phyloP scores from a whole-genome alignment of 805 yeast genomes.

The Kurtzmaniella cleridarum region DNA sequence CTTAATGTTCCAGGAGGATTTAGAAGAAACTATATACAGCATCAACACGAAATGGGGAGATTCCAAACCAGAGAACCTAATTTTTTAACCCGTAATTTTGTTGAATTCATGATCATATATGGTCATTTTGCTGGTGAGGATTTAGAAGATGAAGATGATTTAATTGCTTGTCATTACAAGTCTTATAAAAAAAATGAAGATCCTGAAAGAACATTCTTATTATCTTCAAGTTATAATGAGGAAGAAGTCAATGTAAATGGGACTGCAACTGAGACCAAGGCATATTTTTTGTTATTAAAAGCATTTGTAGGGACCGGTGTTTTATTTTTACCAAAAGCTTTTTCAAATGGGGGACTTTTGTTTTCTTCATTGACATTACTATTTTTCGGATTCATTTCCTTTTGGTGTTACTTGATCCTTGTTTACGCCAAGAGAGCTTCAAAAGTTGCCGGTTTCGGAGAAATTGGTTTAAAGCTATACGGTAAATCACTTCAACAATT shows the following conservation, averaged over 20 bases:
- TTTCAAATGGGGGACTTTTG: slow-evolving; percentile 64
- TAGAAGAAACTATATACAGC: slow-evolving; percentile 59
- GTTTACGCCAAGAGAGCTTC: slow-evolving; percentile 54
- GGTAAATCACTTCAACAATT: slow-evolving; percentile 62
- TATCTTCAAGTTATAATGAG: slow-evolving; percentile 1
- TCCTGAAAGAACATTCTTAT: slow-evolving; percentile 30
- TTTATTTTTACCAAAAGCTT: slow-evolving; percentile 63
- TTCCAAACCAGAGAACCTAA: slow-evolving; percentile 28
- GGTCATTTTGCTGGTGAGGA: slow-evolving; percentile 88
- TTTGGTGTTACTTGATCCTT: slow-evolving; percentile 70
- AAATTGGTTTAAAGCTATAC: slow-evolving; percentile 59
- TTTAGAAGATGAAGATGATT: slow-evolving; percentile 61
- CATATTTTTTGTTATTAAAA: slow-evolving; percentile 65
- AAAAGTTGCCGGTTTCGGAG: slow-evolving; percentile 72
- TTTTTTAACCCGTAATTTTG: slow-evolving; percentile 62
- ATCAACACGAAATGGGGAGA: slow-evolving; percentile 23
- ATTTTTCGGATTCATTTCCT: slow-evolving; percentile 65
- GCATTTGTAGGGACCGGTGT: slow-evolving; percentile 79
- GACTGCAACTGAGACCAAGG: slow-evolving; percentile 68
- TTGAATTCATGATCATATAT: slow-evolving; percentile 71
- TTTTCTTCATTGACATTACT: slow-evolving; percentile 50
- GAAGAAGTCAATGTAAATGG: slow-evolving; percentile 38
- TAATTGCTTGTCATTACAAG: slow-evolving; percentile 43
- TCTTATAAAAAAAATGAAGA: slow-evolving; percentile 14
- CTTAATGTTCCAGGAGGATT: slow-evolving; percentile 80